These are phyloP conservation scores for Amanita subjunquillea DNA, from an alignment of 768 basidiomycete genomes.

Conservation along the genomic window DNA sequence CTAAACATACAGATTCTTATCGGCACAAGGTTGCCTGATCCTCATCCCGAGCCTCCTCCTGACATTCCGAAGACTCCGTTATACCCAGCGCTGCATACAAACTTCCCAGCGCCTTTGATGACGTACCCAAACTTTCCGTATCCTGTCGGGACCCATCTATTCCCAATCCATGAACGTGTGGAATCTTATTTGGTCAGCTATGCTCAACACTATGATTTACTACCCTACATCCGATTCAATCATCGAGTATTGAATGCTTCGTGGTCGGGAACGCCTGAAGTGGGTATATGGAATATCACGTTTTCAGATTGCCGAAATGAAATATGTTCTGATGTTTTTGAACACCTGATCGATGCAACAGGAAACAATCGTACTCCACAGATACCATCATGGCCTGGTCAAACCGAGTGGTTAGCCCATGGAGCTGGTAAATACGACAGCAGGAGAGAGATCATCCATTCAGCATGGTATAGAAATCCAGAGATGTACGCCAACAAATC, in stretches of 20 bases:
- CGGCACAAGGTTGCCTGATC: conserved; percentile 22
- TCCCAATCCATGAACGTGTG: conserved; percentile 35
- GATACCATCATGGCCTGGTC: conserved; percentile 33
- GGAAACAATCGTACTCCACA: conserved; percentile 47
- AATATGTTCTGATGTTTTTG: conserved; percentile 21
- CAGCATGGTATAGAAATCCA: conserved; percentile 42
- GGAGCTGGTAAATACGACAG: conserved; percentile 3
- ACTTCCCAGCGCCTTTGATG: conserved; percentile 49
- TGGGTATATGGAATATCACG: background rate
- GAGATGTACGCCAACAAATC: conserved; percentile 27
- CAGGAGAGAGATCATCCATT: conserved; percentile 35
- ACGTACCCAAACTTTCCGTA: conserved; percentile 47
- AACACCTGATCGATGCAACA: conserved; percentile 47
- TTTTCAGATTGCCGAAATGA: background rate
- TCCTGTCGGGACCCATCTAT: conserved; percentile 38
- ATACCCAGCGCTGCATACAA: conserved; percentile 43
- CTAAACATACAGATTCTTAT: background rate
- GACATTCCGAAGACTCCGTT: conserved; percentile 41
- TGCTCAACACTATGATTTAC: background rate
- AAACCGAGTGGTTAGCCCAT: conserved; percentile 36
- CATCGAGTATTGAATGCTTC: conserved; percentile 1
- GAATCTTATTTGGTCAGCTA: conserved; percentile 29
- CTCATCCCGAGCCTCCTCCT: conserved; percentile 24
- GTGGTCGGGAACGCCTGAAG: background rate
- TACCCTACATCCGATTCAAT: background rate